A percentile compares a stretch with the other conserved stretches of the same genome.
phyloP scores from a whole-genome alignment of 805 yeast genomes.

The Kodamaea lidongshanica region DNA sequence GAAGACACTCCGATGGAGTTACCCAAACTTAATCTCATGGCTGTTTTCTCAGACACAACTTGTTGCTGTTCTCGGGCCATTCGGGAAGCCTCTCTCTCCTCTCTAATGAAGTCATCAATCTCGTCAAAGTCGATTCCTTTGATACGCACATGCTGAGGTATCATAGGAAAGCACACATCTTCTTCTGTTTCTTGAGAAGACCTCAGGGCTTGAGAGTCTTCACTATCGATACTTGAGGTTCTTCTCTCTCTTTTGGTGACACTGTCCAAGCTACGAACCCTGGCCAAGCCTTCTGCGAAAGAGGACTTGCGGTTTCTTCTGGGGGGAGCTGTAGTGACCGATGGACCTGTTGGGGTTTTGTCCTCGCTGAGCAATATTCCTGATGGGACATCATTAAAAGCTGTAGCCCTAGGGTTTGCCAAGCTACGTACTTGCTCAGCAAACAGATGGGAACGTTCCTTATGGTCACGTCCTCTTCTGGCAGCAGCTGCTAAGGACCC shows the following conservation, averaged over 20 bases:
- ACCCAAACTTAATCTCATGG: conserved; percentile 11
- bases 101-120: conserved; percentile 71
- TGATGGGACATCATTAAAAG: too few relatives aligned
- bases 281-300: conserved; percentile 6
- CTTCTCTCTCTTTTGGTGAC: conserved; percentile 24
- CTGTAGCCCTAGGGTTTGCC: conserved; percentile 27
- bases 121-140: conserved; percentile 90
- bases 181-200: conserved; percentile 90
- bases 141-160: conserved; percentile 50
- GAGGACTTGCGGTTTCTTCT: conserved; percentile 2
- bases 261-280: conserved; percentile 9
- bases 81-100: conserved; percentile 45
- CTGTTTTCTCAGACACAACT: conserved; percentile 19
- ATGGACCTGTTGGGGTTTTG: too few relatives aligned
- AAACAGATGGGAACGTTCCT: conserved; percentile 16
- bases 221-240: conserved; percentile 47
- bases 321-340: too few relatives aligned
- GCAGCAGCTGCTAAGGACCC: conserved; percentile 16
- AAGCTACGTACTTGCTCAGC: conserved; percentile 26
- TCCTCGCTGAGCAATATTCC: too few relatives aligned
- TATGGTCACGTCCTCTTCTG: conserved; percentile 12
- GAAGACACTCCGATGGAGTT: conserved; percentile 8
- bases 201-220: conserved; percentile 69
- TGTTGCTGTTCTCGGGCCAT: conserved; percentile 17
- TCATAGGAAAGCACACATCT: conserved; percentile 95